Conservation (phyloP, 306 rosid genomes). For the Geum urbanum region DNA sequence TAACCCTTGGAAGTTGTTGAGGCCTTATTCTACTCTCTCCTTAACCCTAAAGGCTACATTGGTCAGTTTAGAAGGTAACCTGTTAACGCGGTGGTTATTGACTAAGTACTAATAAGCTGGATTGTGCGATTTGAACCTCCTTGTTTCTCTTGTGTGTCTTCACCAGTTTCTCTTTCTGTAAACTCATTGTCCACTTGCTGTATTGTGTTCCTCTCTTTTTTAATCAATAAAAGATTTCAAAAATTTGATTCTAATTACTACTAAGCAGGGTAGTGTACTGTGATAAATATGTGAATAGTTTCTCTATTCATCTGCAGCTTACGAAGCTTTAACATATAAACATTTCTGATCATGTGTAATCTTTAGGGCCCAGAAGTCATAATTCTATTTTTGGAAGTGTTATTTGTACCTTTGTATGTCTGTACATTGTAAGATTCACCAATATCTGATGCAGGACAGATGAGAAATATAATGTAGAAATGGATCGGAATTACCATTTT, state of each 20-base stretch:
- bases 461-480: too few relatives aligned
- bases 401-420: constrained; percentile 4
- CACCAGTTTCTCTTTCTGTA: neutral
- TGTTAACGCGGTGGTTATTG: neutral
- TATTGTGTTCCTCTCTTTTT: neutral
- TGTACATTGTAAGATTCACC: neutral
- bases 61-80: neutral
- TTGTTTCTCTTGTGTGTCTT: neutral
- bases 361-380: neutral
- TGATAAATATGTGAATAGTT: neutral
- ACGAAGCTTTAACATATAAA: neutral
- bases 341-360: neutral
- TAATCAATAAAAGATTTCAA: neutral
- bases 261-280: neutral
- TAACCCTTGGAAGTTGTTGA: neutral
- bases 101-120: neutral
- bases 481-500: too few relatives aligned
- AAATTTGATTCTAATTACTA: neutral
- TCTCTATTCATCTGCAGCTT: neutral
- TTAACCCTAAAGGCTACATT: neutral
- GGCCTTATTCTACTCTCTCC: neutral
- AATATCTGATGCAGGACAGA: too few relatives aligned
- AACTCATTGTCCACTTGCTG: neutral
- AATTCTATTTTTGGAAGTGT: neutral
- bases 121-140: neutral